Evolutionary conservation across 148 eudicot species (phyloP), one percentile per base, ranked within the genome.

Genomic region (Vaccinium darrowii): DNA sequence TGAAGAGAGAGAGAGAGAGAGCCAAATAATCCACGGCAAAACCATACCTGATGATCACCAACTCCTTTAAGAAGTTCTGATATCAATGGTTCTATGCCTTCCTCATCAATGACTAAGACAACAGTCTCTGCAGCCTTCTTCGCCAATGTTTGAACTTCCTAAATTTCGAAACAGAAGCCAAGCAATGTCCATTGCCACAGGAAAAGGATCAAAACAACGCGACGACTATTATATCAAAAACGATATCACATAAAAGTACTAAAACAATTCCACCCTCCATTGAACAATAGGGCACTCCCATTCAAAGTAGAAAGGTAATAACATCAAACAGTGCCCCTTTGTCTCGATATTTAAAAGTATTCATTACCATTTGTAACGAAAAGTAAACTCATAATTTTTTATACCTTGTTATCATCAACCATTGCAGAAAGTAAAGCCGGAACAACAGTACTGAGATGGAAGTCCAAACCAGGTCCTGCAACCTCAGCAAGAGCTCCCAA

Each of bases 41-140:
- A 43, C 54, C 86, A 58, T 81, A 91, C 99, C 93, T 93, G 92
- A 85, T 84, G 91, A 81, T 97, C 98, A 67, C 92, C 95, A 86
- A 88, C 90, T 62, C 96, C 98, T 90, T 92, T 97, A 75, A 93
- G 91, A 87, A 97, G 95, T 87, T 97, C 99, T 19, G 94, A 93
- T 81, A 94, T 88, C 78, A 97, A 89, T 72, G 92, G 85, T 36
- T 94, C 99, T 86, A 95, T 88, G 82, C 99, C 99, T 82, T 97
- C 99, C 60, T 97, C 99, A 86, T 95, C 99, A 88, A 97, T 94
- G 78, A 97, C 99, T 84, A 90, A 84, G 63, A 97, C 98, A 82
- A 97, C 99, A 89, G 98, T 97, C 89, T 97, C 99, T 51, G 96
- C 98, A 88, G 99, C 94, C 88, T 95, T 94, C 92, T 89, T 97